phyloP scores from a whole-genome alignment of 2,329 filamentous ascomycete genomes.

The Bipolaris zeicola region DNA sequence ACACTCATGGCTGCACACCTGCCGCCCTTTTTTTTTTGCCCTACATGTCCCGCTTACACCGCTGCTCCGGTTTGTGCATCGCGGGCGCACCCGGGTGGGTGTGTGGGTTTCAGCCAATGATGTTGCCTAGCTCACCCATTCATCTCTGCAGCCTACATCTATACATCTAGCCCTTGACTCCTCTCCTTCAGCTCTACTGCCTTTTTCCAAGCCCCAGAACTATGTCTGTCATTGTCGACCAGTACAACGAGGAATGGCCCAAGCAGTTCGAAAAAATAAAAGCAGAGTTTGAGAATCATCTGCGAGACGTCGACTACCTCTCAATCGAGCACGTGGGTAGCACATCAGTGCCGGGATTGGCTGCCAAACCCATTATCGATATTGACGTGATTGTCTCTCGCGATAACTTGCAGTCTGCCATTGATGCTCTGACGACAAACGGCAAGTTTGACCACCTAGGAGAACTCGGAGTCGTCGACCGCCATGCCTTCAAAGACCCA shows the following conservation, averaged over 20 bases:
- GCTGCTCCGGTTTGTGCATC: constrained; percentile 3
- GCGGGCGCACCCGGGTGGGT: constrained; percentile 7
- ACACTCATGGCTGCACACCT: not conserved
- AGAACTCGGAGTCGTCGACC: constrained; percentile 45
- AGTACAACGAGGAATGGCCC: constrained; percentile 39
- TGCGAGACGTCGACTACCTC: constrained; percentile 20
- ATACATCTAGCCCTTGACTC: not conserved
- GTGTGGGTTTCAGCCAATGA: constrained; percentile 6
- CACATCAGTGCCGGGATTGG: constrained; percentile 44
- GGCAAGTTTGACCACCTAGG: constrained; percentile 45
- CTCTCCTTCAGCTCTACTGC: not conserved
- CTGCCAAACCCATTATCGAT: constrained; percentile 48
- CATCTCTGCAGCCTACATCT: not conserved
- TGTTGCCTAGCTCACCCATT: constrained; percentile 12
- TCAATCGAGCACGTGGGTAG: constrained; percentile 48
- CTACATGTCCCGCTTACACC: constrained; percentile 3
- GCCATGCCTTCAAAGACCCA: constrained; percentile 44
- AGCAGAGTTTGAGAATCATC: constrained; percentile 16
- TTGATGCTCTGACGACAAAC: constrained; percentile 37
- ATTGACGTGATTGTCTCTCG: constrained; percentile 43
- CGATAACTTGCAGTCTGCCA: constrained; percentile 30
- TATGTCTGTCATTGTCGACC: constrained; percentile 32
- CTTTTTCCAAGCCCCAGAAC: not conserved
- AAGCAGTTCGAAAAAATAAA: constrained; percentile 34
- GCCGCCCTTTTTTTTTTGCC: not conserved